Evolutionary conservation across 495 filamentous ascomycete genomes (phyloP), one percentile per base, ranked within the genome.

Genomic region (Xylaria telfairii): DNA sequence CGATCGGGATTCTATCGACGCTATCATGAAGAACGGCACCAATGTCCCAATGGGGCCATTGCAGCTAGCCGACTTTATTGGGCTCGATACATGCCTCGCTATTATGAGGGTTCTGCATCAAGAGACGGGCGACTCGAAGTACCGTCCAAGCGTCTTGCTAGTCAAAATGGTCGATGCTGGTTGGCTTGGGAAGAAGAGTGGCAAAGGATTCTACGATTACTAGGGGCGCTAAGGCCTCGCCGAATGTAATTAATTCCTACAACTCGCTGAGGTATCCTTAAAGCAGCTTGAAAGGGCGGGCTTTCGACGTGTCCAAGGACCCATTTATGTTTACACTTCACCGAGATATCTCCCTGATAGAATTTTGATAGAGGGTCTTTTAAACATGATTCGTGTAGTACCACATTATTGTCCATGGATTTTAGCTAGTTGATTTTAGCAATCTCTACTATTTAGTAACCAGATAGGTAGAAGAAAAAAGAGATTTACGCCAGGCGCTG

Each of bases 41-140:
- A 97, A 97, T 80, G 96, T 98, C 59, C 96, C 96, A 10, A 99
- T 99, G 96, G 96, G 96, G 2, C 96, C 96, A 21, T 82, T 99
- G 71, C 90, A 93, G 75, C 81, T 99, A 78, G 96, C 96, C 8
- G 96, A 99, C 81, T 98, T 99, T 78, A 98, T 99, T 73, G 96
- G 96, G 15, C 86, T 99, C 26, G 96, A 99, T 79, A 99, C 96
- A 0, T 99, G 96, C 77, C 82, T 98, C 64, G 90, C 93, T 61
- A 98, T 99, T 75, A 98, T 99, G 96, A 94, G 92, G 81, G 96
- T 98, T 32, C 83, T 99, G 77, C 90, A 98, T 80, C 86, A 89
- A 72, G 93, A 97, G 84, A 96, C 93, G 2, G 93, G 94, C 1
- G 96, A 99, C 80, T 92, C 90, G 69, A 99, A 99, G 81, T 99